A percentile compares a stretch with the other conserved stretches of the same genome.
phyloP scores from a whole-genome alignment of 257 asterid species.

The Lavandula angustifolia region DNA sequence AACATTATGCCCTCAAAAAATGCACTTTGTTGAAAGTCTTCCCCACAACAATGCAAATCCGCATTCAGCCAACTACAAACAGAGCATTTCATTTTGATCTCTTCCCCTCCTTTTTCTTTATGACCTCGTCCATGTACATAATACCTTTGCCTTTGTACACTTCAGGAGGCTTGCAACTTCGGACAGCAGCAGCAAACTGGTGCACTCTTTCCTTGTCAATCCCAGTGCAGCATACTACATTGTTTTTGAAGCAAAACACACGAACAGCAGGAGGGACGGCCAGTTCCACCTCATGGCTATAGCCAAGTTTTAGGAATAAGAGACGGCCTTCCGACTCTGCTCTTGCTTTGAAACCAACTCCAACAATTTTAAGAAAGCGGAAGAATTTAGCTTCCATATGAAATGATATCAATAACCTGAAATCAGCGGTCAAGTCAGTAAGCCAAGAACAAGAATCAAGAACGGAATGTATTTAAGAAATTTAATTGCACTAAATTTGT shows the following conservation, averaged over 20 bases:
- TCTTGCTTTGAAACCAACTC: slow-evolving; percentile 37
- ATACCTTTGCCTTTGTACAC: slow-evolving; percentile 34
- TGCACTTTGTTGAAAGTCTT: neutral
- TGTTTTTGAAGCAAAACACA: slow-evolving; percentile 32
- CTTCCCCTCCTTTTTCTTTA: slow-evolving; percentile 34
- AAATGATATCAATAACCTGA: slow-evolving; percentile 9
- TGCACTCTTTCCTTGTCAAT: slow-evolving; percentile 33
- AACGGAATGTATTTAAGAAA: neutral
- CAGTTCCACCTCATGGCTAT: slow-evolving; percentile 33
- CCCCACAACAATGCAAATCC: neutral
- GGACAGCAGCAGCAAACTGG: slow-evolving; percentile 33
- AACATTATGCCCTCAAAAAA: neutral
- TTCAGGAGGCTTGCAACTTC: slow-evolving; percentile 34
- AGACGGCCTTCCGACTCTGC: slow-evolving; percentile 36
- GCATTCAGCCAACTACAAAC: neutral
- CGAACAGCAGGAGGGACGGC: slow-evolving; percentile 29
- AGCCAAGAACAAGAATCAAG: neutral
- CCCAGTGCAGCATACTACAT: slow-evolving; percentile 33
- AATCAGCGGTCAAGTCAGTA: neutral
- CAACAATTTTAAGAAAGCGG: slow-evolving; percentile 30
- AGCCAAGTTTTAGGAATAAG: slow-evolving; percentile 31
- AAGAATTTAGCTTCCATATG: slow-evolving; percentile 30
- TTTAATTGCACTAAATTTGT: neutral
- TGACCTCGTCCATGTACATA: slow-evolving; percentile 35
- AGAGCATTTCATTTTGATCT: slow-evolving; percentile 22